These are phyloP conservation scores for Lentithecium fluviatile DNA, from an alignment of 495 filamentous ascomycete species.

Conservation along the genomic window DNA sequence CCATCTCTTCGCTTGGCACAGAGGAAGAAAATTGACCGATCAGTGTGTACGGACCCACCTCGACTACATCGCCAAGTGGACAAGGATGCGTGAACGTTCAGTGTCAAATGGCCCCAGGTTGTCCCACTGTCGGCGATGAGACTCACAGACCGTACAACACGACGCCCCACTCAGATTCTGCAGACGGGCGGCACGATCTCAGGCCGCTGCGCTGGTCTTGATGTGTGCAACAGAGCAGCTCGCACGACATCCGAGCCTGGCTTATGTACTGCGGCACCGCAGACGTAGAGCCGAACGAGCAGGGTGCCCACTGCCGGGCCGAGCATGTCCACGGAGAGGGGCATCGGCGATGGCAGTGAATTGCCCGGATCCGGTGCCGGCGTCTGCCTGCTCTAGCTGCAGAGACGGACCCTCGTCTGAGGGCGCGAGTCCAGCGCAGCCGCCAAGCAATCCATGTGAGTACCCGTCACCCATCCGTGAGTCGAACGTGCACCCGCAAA, in stretches of 20 bases:
- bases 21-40: no score
- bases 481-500: not conserved
- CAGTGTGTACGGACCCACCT: not conserved
- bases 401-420: not conserved
- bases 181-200: slow-evolving; percentile 27
- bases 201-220: slow-evolving; percentile 13
- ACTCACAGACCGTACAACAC: not conserved
- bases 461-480: not conserved
- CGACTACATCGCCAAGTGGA: slow-evolving; percentile 13
- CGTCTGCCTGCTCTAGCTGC: slow-evolving; percentile 16
- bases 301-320: slow-evolving; percentile 11
- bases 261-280: slow-evolving; percentile 1
- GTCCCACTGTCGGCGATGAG: not conserved
- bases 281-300: slow-evolving; percentile 15
- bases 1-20: no score
- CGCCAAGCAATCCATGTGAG: not conserved
- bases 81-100: slow-evolving; percentile 14
- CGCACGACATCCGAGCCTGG: slow-evolving; percentile 11
- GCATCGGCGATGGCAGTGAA: slow-evolving; percentile 19
- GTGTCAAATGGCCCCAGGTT: not conserved
- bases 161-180: slow-evolving; percentile 25
- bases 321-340: slow-evolving; percentile 18
- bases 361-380: not conserved
- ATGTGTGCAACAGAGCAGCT: slow-evolving; percentile 19
- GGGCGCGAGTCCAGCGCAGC: not conserved